Percentiles rank a stretch among this genome's conserved stretches.
Conservation (phyloP, 164 flowering plant species). For the Berberis vulgaris region DNA sequence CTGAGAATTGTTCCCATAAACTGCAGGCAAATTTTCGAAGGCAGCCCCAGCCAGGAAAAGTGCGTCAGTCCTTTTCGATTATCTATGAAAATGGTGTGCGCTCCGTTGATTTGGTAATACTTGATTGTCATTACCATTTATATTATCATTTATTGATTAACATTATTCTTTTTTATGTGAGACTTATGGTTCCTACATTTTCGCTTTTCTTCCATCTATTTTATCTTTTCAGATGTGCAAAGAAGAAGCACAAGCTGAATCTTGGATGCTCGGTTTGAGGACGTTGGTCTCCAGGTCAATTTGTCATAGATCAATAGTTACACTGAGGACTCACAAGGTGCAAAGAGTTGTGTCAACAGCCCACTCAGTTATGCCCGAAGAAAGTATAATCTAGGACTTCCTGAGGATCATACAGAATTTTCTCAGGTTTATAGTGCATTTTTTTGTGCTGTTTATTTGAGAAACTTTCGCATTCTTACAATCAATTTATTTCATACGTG, state of each 20-base stretch:
- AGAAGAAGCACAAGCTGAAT: slow-evolving; percentile 56
- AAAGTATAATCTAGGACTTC: slow-evolving; percentile 46
- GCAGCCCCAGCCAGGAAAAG: slow-evolving; percentile 44
- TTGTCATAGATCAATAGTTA: slow-evolving; percentile 11
- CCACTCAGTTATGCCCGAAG: slow-evolving; percentile 46
- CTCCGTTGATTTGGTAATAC: slow-evolving; percentile 54
- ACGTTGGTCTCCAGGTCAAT: slow-evolving; percentile 38
- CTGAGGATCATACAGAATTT: slow-evolving; percentile 23
- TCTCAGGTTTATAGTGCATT: slow-evolving; percentile 30
- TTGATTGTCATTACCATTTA: too few relatives aligned
- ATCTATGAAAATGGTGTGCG: slow-evolving; percentile 41
- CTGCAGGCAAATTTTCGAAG: slow-evolving; percentile 36
- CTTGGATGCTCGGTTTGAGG: slow-evolving; percentile 51
- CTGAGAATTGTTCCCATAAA: background rate
- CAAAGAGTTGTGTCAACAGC: slow-evolving; percentile 46
- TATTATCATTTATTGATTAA: background rate
- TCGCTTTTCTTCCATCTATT: background rate
- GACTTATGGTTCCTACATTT: background rate
- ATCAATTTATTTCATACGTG: background rate
- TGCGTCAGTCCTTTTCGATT: slow-evolving; percentile 47
- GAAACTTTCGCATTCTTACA: background rate
- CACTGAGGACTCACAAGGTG: slow-evolving; percentile 21
- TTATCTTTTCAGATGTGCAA: slow-evolving; percentile 46
- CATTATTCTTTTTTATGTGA: too few relatives aligned
- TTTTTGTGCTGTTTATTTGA: background rate